A percentile compares a stretch with the other conserved stretches of the same genome.
These are phyloP conservation scores for Madurella fahalii DNA, from an alignment of 2,329 filamentous ascomycete species.

Conservation along the genomic window DNA sequence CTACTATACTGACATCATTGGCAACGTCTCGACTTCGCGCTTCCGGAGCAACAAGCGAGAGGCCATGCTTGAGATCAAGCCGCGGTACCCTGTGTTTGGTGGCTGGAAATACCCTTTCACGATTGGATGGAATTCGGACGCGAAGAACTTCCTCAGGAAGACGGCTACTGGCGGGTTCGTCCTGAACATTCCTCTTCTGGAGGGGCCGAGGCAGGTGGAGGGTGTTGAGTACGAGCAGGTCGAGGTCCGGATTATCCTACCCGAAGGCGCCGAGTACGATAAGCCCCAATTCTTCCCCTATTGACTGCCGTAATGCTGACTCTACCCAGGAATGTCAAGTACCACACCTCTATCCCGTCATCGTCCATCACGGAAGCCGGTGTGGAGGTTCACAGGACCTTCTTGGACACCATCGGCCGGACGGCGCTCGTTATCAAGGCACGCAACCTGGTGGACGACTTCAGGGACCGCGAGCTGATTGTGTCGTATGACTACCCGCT, in stretches of 20 bases:
- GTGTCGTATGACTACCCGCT: conserved; percentile 85
- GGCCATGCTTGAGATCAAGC: conserved; percentile 84
- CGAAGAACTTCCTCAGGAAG: conserved; percentile 70
- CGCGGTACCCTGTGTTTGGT: conserved; percentile 92
- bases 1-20: conserved; percentile 95
- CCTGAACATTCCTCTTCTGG: conserved; percentile 86
- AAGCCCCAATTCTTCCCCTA: background rate
- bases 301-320: conserved; percentile 27
- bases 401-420: conserved; percentile 88
- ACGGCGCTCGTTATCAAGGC: conserved; percentile 77
- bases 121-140: conserved; percentile 89
- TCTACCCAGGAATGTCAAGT: conserved; percentile 70
- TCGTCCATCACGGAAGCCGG: conserved; percentile 55
- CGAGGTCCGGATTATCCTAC: conserved; percentile 76
- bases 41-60: conserved; percentile 76
- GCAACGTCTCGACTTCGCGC: conserved; percentile 90
- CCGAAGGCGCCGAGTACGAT: conserved; percentile 84
- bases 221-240: conserved; percentile 82
- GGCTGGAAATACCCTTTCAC: conserved; percentile 98
- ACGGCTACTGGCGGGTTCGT: conserved; percentile 67
- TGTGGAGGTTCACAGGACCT: conserved; percentile 72
- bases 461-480: conserved; percentile 75
- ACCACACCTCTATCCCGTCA: conserved; percentile 66
- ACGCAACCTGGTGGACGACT: conserved; percentile 84
- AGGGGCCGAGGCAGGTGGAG: conserved; percentile 82